phyloP scores from a whole-genome alignment of 1,284 basidiomycete genomes.

The Fomitopsis pinicola region DNA sequence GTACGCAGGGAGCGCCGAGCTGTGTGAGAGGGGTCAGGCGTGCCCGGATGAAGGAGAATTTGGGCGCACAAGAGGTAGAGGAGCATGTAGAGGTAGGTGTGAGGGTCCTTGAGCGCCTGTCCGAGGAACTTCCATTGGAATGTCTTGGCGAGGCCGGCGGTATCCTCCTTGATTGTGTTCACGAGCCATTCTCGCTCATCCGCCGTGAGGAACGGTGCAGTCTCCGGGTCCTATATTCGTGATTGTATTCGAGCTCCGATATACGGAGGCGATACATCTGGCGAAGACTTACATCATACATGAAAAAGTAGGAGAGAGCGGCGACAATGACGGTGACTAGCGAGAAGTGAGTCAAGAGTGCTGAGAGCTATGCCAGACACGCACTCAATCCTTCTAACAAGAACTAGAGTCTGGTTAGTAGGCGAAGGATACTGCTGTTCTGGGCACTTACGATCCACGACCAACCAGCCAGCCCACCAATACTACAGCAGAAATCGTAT shows the following conservation, averaged over 20 bases:
- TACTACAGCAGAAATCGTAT: not conserved
- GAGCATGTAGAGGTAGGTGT: constrained; percentile 38
- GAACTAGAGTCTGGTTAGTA: constrained; percentile 1
- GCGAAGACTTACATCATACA: constrained; percentile 23
- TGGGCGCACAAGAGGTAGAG: constrained; percentile 11
- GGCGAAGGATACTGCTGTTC: no score
- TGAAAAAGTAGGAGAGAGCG: constrained; percentile 29
- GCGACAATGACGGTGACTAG: constrained; percentile 36
- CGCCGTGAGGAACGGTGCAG: constrained; percentile 28
- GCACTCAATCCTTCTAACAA: constrained; percentile 26
- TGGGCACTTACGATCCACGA: constrained; percentile 8
- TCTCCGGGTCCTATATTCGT: constrained; percentile 24
- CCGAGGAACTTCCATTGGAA: not conserved
- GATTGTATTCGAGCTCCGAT: not conserved
- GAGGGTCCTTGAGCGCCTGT: not conserved
- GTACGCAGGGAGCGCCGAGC: constrained; percentile 28
- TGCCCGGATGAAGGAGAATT: not conserved
- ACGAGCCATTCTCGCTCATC: constrained; percentile 28
- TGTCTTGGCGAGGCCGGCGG: not conserved
- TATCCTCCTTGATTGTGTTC: constrained; percentile 23
- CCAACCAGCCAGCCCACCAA: constrained; percentile 9
- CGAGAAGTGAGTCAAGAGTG: no score
- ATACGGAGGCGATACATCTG: no score
- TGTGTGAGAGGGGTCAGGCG: constrained; percentile 41
- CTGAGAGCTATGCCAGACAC: not conserved